Evolutionary conservation across 164 flowering plant species (phyloP).

Genomic region (Dillenia turbinata): DNA sequence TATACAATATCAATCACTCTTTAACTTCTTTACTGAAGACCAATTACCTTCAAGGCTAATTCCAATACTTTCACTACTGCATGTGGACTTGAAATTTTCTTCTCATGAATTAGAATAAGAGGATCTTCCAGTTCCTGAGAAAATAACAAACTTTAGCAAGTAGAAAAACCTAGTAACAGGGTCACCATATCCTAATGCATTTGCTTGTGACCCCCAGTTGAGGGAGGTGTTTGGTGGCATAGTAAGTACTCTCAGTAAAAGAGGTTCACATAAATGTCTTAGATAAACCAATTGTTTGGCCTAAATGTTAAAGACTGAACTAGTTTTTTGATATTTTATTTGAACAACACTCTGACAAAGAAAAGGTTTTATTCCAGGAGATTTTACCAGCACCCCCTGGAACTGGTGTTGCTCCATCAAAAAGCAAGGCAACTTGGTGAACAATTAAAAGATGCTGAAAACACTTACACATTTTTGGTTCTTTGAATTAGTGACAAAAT

Average conservation of each 20-base stretch:
- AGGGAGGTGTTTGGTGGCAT: too few relatives aligned
- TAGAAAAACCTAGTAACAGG: background rate
- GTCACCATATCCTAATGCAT: too few relatives aligned
- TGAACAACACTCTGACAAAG: background rate
- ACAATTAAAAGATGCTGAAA: background rate
- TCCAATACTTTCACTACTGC: constrained; percentile 83
- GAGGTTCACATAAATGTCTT: too few relatives aligned
- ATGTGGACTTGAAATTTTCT: constrained; percentile 75
- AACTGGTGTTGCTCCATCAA: background rate
- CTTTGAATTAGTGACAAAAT: constrained; percentile 56
- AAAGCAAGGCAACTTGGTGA: background rate
- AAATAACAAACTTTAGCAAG: background rate
- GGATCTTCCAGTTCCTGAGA: constrained; percentile 87
- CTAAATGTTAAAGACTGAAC: too few relatives aligned
- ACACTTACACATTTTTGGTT: constrained; percentile 68
- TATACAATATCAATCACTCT: background rate
- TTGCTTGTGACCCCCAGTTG: too few relatives aligned
- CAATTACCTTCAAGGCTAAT: constrained; percentile 75
- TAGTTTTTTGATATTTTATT: too few relatives aligned
- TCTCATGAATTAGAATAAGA: constrained; percentile 85
- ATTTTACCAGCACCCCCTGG: too few relatives aligned
- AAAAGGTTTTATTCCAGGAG: background rate
- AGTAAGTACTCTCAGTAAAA: too few relatives aligned
- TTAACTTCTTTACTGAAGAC: background rate
- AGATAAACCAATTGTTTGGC: too few relatives aligned